Evolutionary conservation across 1,284 basidiomycete species (phyloP).

Genomic region (Spongispora temasekensis): DNA sequence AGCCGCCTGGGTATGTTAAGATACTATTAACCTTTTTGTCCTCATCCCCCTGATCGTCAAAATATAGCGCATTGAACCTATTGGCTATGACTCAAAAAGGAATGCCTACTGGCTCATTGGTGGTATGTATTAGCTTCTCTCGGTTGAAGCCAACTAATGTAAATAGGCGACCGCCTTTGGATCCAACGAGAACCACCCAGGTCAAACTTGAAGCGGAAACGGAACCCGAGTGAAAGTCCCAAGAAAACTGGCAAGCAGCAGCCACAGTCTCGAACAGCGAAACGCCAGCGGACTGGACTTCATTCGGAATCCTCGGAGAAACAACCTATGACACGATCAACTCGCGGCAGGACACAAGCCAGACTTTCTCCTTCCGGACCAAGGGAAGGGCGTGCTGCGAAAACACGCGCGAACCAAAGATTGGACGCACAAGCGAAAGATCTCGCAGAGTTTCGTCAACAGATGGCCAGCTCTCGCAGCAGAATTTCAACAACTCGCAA

Average conservation of each 20-base stretch:
- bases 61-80: slow-evolving; percentile 77
- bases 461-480: slow-evolving; percentile 36
- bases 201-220: slow-evolving; percentile 60
- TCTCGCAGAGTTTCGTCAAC: slow-evolving; percentile 60
- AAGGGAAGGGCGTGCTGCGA: slow-evolving; percentile 59
- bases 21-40: not conserved
- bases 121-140: slow-evolving; percentile 42
- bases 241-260: slow-evolving; percentile 33
- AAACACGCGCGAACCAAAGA: slow-evolving; percentile 67
- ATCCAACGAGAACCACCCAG: slow-evolving; percentile 72
- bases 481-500: slow-evolving; percentile 25
- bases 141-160: slow-evolving; percentile 5
- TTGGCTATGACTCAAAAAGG: slow-evolving; percentile 79
- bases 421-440: slow-evolving; percentile 69
- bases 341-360: slow-evolving; percentile 13
- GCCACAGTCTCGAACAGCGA: slow-evolving; percentile 18
- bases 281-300: slow-evolving; percentile 24
- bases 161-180: slow-evolving; percentile 78
- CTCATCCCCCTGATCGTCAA: not conserved
- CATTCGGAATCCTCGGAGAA: slow-evolving; percentile 3
- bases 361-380: slow-evolving; percentile 25
- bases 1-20: slow-evolving; percentile 66
- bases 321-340: slow-evolving; percentile 15
- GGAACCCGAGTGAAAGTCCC: slow-evolving; percentile 29
- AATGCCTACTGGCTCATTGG: slow-evolving; percentile 92